phyloP scores from a whole-genome alignment of 2,329 filamentous ascomycete species.

The Aspergillaceae sp. region DNA sequence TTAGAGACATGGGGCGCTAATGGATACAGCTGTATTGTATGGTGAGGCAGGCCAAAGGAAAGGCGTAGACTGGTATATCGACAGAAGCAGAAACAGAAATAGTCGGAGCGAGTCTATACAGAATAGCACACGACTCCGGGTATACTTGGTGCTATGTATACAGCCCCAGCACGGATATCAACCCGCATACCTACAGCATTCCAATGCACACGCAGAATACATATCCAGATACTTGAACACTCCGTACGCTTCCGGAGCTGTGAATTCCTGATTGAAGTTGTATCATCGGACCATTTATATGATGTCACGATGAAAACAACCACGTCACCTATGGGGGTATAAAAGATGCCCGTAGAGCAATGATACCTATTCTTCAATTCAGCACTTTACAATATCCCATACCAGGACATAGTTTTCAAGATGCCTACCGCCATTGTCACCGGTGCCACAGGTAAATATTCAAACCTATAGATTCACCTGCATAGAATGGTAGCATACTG shows the following conservation, averaged over 20 bases:
- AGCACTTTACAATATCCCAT: no score
- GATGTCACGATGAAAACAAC: neutral
- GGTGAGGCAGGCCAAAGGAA: slow-evolving; percentile 12
- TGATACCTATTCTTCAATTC: no score
- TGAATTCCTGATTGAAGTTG: neutral
- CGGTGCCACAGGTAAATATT: neutral
- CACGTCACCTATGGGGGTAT: neutral
- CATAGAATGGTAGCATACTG: neutral
- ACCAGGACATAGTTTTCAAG: neutral
- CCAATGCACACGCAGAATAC: neutral
- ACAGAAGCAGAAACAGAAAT: neutral
- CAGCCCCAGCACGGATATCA: neutral
- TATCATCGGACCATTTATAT: neutral
- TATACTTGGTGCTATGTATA: neutral
- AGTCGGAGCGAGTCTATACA: no score
- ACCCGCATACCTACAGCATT: neutral
- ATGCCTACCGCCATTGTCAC: slow-evolving; percentile 2
- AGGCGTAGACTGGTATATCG: slow-evolving; percentile 4
- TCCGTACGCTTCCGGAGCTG: no score
- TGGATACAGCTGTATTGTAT: slow-evolving; percentile 13
- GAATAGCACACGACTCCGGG: neutral
- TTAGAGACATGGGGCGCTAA: neutral
- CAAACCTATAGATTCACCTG: neutral
- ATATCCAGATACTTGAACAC: no score
- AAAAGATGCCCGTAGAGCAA: no score